A percentile compares a stretch with the other conserved stretches of the same genome.
These are phyloP conservation scores for Phytopythium helicoides DNA, from an alignment of 352 stramenopile genomes.

Conservation along the genomic window DNA sequence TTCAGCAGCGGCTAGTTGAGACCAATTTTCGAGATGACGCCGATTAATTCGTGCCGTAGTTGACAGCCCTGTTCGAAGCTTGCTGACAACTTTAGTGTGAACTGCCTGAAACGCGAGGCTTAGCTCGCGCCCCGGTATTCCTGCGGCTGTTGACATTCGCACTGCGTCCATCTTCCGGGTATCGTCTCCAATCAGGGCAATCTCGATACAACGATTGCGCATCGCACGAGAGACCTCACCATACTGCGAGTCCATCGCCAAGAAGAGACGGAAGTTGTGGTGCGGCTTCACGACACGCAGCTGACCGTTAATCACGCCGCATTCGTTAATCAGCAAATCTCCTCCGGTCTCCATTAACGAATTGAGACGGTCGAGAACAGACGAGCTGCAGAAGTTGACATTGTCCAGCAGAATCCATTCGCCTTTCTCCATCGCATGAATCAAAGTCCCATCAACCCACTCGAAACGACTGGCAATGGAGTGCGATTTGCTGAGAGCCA, in stretches of 20 bases:
- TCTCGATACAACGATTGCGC: constrained; percentile 99
- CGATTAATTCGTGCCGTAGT: constrained; percentile 52
- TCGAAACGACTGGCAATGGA: constrained; percentile 91
- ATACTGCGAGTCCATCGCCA: constrained; percentile 96
- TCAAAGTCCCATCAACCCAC: constrained; percentile 98
- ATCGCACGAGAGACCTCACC: constrained; percentile 99
- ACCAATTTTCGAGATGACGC: constrained; percentile 78
- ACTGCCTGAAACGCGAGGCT: constrained; percentile 55
- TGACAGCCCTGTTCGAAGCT: constrained; percentile 19
- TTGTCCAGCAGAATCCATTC: constrained; percentile 99
- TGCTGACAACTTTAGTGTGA: constrained; percentile 47
- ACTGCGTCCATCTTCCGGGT: constrained; percentile 63
- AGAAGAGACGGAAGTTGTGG: constrained; percentile 98
- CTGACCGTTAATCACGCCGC: constrained; percentile 90
- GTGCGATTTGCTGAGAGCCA: constrained; percentile 57
- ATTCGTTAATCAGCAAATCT: constrained; percentile 98
- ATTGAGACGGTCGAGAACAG: constrained; percentile 99
- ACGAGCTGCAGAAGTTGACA: constrained; percentile 99
- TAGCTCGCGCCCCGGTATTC: constrained; percentile 69
- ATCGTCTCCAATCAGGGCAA: constrained; percentile 70
- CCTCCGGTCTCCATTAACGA: constrained; percentile 98
- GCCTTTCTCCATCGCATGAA: constrained; percentile 97
- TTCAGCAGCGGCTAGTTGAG: constrained; percentile 56
- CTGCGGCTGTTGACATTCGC: constrained; percentile 49
- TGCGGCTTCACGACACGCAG: constrained; percentile 95